Conservation (phyloP, 2,329 filamentous ascomycete species). For the Bretziella fagacearum region DNA sequence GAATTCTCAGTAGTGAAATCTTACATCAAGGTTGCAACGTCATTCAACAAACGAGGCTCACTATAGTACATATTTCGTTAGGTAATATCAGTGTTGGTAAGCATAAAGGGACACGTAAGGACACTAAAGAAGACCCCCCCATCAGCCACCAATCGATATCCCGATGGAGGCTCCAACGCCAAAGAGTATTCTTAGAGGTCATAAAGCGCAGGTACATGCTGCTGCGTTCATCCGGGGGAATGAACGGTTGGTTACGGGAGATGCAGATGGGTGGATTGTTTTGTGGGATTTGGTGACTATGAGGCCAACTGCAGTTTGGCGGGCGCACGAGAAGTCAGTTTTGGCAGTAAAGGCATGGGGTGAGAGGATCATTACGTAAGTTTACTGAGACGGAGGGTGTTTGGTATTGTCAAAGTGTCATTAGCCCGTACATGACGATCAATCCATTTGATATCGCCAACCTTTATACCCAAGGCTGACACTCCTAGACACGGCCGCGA, state of each 20-base stretch:
- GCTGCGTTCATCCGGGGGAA: conserved; percentile 58
- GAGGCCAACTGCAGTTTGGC: conserved; percentile 71
- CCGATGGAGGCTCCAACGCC: conserved; percentile 20
- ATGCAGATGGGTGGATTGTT: conserved; percentile 78
- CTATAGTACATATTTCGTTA: too few species aligned
- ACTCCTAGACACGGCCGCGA: conserved; percentile 93
- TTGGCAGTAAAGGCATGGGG: not conserved
- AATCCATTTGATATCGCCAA: not conserved
- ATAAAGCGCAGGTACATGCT: conserved; percentile 63
- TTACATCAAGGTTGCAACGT: too few species aligned
- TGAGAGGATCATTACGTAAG: conserved; percentile 49
- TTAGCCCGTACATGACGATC: not conserved
- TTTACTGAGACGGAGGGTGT: conserved; percentile 19
- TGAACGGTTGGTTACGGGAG: conserved; percentile 63
- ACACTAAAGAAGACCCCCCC: too few species aligned
- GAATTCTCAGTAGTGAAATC: too few species aligned
- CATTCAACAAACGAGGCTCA: too few species aligned
- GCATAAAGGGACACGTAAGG: too few species aligned
- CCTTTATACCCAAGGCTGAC: too few species aligned
- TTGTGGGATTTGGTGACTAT: conserved; percentile 74
- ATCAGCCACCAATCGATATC: not conserved
- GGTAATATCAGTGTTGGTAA: too few species aligned
- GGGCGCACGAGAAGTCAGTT: conserved; percentile 39
- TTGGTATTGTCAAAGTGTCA: not conserved
- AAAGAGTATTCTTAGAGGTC: conserved; percentile 62